Base-by-base conservation (phyloP, 2,329 filamentous ascomycete species). In the Diaporthe capsici region DNA sequence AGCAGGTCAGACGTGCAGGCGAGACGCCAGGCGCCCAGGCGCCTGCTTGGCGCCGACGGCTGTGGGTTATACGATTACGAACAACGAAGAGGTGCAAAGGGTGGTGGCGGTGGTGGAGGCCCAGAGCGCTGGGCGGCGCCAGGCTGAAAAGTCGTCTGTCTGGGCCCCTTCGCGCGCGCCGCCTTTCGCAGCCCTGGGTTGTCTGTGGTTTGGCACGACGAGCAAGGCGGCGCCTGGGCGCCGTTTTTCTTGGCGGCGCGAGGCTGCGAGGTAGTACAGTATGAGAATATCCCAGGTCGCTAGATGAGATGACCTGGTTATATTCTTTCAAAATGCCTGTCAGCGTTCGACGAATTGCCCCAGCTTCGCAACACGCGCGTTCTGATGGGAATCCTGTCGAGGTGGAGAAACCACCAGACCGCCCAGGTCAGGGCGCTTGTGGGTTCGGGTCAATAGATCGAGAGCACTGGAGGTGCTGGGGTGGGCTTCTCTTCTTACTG, bases 1-100 rank as follows among this genome's bases (percentile, higher is more conserved):
- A 68, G 47, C 44, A 37, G 42, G 63, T 28, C 12, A 13, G 31
- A n/a, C 25, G 37, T 22, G 15, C 12, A 37, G 22, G 47, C 65
- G 65, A 42, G 65, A 70, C 47, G 65, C 47, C 65, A 55, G 65
- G 49, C 65, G 65, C 65, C 47, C 63, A 53, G 47, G 34, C 47
- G 65, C 65, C 49, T 9, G 65, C 55, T 37, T 70, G 65, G 49
- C 65, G 49, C 49, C 15, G 55, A 49, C 10, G 49, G 34, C 49
- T 68, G 34, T 68, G 31, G n/a, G 31, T 4, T 15, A 67, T 51
- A 53, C 65, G 34, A 28, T 51, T 51, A 53, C 65, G 34, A 28
- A 47, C 22, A 39, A 60, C 37, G 22, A 37, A 22, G 20, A n/a
- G n/a, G 31, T 12, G 25, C 8, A 10, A 7, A 4, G 28, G 25